Percentiles rank a stretch among this genome's conserved stretches.
phyloP scores from a whole-genome alignment of 2,329 filamentous ascomycete species.

The Alternaria brassicicola region DNA sequence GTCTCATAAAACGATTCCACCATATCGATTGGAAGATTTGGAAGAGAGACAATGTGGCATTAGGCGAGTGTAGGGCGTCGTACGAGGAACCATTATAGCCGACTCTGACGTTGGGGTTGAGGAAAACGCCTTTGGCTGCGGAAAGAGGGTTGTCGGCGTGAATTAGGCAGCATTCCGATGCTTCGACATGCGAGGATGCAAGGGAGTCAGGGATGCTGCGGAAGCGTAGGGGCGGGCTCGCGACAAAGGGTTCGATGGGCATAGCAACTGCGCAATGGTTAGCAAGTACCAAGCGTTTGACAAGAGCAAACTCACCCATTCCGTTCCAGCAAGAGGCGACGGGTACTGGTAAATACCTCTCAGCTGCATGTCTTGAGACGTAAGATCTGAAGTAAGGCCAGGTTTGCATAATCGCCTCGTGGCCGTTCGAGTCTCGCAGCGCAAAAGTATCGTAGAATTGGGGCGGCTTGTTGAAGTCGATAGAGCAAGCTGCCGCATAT shows the following conservation, averaged over 20 bases:
- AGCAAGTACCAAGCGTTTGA: neutral
- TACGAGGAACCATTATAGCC: constrained; percentile 60
- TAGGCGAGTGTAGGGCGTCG: constrained; percentile 15
- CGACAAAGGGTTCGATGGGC: constrained; percentile 33
- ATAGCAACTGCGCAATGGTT: constrained; percentile 37
- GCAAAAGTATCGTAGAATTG: constrained; percentile 69
- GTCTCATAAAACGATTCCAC: constrained; percentile 19
- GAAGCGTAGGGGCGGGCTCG: constrained; percentile 59
- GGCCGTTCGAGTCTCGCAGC: constrained; percentile 60
- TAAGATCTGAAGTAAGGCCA: constrained; percentile 66
- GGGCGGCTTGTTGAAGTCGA: constrained; percentile 64
- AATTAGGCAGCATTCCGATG: constrained; percentile 79
- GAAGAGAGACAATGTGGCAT: constrained; percentile 15
- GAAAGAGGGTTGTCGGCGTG: constrained; percentile 72
- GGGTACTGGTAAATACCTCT: constrained; percentile 56
- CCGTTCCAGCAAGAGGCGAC: constrained; percentile 74
- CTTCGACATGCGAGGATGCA: constrained; percentile 67
- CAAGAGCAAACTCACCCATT: constrained; percentile 49
- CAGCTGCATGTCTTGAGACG: constrained; percentile 61
- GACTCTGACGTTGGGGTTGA: constrained; percentile 73
- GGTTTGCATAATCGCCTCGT: constrained; percentile 58
- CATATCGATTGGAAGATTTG: constrained; percentile 18
- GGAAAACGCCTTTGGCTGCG: constrained; percentile 61
- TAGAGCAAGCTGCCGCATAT: constrained; percentile 67
- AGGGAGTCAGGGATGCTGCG: constrained; percentile 69